Conservation (phyloP, 768 basidiomycete genomes). For the Boletus huronensis region DNA sequence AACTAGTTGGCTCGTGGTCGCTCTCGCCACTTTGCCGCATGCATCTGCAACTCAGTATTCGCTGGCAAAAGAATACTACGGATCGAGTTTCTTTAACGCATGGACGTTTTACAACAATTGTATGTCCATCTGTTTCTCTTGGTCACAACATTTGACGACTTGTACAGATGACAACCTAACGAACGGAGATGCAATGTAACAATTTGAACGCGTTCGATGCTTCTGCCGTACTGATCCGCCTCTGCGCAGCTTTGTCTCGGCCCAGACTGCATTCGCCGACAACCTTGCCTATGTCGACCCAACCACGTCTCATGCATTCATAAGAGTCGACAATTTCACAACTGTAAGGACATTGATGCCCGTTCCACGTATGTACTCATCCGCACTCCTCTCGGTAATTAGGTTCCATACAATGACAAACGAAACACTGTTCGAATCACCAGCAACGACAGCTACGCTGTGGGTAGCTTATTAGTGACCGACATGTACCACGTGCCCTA, state of each 20-base stretch:
- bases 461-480: conserved; percentile 63
- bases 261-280: conserved; percentile 39
- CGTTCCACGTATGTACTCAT: not conserved
- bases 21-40: conserved; percentile 5
- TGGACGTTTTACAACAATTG: conserved; percentile 66
- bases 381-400: not conserved
- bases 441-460: conserved; percentile 48
- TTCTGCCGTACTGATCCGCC: not conserved
- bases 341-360: conserved; percentile 32
- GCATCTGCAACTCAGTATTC: conserved; percentile 41
- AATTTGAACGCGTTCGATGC: not conserved
- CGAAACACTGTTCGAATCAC: conserved; percentile 68
- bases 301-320: conserved; percentile 66
- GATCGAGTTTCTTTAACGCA: conserved; percentile 60
- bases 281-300: conserved; percentile 61
- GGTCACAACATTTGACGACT: not conserved
- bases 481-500: conserved; percentile 66
- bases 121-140: conserved; percentile 27
- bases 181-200: conserved; percentile 57
- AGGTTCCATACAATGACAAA: conserved; percentile 46
- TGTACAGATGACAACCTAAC: conserved; percentile 63
- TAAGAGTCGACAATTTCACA: conserved; percentile 71
- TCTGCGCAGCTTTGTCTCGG: conserved; percentile 45
- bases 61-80: conserved; percentile 54
- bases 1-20: conserved; percentile 5